These are phyloP conservation scores for Mentha longifolia DNA, from an alignment of 257 asterid species.

Conservation along the genomic window DNA sequence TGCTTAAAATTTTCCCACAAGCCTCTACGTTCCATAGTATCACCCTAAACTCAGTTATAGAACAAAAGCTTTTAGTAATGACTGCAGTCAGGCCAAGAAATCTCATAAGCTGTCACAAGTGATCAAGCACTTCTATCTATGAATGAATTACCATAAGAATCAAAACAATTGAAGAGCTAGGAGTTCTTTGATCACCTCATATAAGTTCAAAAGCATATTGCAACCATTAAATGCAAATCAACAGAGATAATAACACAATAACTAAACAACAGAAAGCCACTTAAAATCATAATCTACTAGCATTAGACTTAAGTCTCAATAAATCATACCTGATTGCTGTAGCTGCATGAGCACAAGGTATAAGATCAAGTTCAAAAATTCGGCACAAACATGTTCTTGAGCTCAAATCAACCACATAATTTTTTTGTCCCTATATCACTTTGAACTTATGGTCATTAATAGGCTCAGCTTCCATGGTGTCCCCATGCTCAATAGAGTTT, in stretches of 20 bases:
- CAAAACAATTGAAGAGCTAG: slow-evolving; percentile 3
- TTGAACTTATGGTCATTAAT: too few species aligned
- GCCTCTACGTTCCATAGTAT: neutral
- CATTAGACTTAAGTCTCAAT: neutral
- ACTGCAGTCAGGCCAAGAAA: slow-evolving; percentile 7
- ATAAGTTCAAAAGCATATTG: neutral
- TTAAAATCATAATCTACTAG: neutral
- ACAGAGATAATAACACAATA: neutral
- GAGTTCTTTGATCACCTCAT: neutral
- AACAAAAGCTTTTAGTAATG: neutral
- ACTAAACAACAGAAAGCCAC: neutral
- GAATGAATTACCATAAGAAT: slow-evolving; percentile 16
- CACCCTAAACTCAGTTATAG: neutral
- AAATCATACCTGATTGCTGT: too few species aligned
- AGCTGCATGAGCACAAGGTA: too few species aligned
- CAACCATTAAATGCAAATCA: neutral
- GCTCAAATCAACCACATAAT: too few species aligned
- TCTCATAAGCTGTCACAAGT: neutral
- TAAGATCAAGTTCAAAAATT: too few species aligned
- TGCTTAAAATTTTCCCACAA: neutral
- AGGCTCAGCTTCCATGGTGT: too few species aligned
- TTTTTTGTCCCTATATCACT: too few species aligned
- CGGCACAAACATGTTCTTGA: too few species aligned
- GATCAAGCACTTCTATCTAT: slow-evolving; percentile 20
- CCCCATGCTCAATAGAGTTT: too few species aligned